phyloP scores from a whole-genome alignment of 441 rosid genomes.

The Viola pubescens region DNA sequence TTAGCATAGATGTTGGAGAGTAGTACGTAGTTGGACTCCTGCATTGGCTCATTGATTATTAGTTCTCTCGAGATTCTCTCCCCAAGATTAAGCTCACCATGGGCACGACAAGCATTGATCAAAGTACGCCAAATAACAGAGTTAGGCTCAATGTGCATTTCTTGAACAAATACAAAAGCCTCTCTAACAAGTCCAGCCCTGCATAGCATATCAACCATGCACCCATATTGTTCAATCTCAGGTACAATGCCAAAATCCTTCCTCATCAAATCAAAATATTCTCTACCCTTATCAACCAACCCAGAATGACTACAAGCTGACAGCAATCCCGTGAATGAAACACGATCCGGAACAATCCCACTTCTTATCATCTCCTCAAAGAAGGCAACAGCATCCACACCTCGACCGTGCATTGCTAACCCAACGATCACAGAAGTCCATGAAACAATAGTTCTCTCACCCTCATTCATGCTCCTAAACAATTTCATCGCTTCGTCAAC shows the following conservation, averaged over 20 bases:
- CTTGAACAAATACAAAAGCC: slow-evolving; percentile 36
- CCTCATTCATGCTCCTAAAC: slow-evolving; percentile 36
- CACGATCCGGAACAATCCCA: slow-evolving; percentile 37
- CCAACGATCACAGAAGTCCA: slow-evolving; percentile 55
- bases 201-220: slow-evolving; percentile 50
- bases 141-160: slow-evolving; percentile 42
- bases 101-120: slow-evolving; percentile 36
- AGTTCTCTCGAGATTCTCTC: slow-evolving; percentile 38
- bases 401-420: slow-evolving; percentile 51
- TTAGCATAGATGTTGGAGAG: slow-evolving; percentile 50
- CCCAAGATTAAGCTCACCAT: slow-evolving; percentile 42
- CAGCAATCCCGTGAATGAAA: slow-evolving; percentile 42
- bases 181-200: slow-evolving; percentile 38
- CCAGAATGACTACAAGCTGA: slow-evolving; percentile 54
- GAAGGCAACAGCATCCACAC: slow-evolving; percentile 38
- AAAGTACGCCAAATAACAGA: slow-evolving; percentile 38
- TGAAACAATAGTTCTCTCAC: slow-evolving; percentile 34
- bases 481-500: slow-evolving; percentile 39
- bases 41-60: slow-evolving; percentile 36
- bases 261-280: slow-evolving; percentile 33
- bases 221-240: slow-evolving; percentile 44
- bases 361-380: slow-evolving; percentile 38
- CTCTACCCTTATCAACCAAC: slow-evolving; percentile 37
- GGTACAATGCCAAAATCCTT: slow-evolving; percentile 28
- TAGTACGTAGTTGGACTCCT: slow-evolving; percentile 40